Conservation (phyloP, 1,139 yeast species). For the Casaregolazyma lundiana region DNA sequence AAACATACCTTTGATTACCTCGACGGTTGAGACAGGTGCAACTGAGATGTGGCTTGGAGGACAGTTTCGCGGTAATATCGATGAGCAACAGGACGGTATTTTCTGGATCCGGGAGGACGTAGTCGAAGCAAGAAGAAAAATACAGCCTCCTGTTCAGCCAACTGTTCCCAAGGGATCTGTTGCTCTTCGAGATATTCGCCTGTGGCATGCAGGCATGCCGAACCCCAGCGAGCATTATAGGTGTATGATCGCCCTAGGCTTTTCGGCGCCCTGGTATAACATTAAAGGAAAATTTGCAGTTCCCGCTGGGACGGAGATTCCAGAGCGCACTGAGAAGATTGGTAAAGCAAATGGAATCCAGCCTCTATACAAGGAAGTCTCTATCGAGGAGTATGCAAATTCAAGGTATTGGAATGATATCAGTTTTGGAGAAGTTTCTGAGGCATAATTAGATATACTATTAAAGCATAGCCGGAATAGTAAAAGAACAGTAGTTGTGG, state of each 20-base stretch:
- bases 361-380: too few relatives aligned
- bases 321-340: too few relatives aligned
- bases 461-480: too few relatives aligned
- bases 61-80: background rate
- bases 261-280: conserved; percentile 14
- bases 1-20: conserved; percentile 16
- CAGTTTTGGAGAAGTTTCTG: too few relatives aligned
- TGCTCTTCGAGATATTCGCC: conserved; percentile 16
- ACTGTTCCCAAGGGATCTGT: conserved; percentile 17
- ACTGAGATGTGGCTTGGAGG: conserved; percentile 21
- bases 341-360: too few relatives aligned
- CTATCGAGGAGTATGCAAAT: too few relatives aligned
- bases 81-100: background rate
- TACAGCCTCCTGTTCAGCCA: conserved; percentile 16
- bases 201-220: conserved; percentile 21
- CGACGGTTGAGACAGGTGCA: conserved; percentile 15
- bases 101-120: conserved; percentile 1
- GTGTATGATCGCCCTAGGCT: conserved; percentile 16
- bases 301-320: conserved; percentile 14
- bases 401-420: too few relatives aligned
- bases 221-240: too few relatives aligned
- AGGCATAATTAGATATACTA: too few relatives aligned
- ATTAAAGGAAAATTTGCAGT: conserved; percentile 16
- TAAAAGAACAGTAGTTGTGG: too few relatives aligned
- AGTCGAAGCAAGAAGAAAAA: conserved; percentile 10